phyloP scores from a whole-genome alignment of 78 protist genomes.

The Creolimax fragrantissima region DNA sequence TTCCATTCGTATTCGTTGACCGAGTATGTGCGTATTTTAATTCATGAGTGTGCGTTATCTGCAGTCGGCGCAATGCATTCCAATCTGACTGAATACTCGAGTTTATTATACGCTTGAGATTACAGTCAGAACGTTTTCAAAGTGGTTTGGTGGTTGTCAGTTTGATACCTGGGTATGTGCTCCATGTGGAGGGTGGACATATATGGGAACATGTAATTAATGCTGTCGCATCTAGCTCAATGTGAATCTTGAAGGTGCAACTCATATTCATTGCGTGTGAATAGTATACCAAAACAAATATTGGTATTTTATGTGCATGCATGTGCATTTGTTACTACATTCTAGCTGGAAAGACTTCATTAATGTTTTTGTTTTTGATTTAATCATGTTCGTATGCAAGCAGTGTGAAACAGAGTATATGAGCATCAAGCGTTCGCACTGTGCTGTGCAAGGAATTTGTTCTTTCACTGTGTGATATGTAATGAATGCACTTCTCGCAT shows the following conservation, averaged over 20 bases:
- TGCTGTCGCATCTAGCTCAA: too few species aligned
- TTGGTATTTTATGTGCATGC: too few species aligned
- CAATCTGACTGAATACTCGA: too few species aligned
- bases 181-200: background rate
- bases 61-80: too few species aligned
- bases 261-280: too few species aligned
- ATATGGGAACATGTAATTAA: background rate
- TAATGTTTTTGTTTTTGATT: too few species aligned
- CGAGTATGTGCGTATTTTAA: background rate
- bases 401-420: background rate
- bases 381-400: background rate
- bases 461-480: background rate
- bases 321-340: too few species aligned
- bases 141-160: background rate
- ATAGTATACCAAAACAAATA: too few species aligned
- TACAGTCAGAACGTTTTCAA: background rate
- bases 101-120: too few species aligned
- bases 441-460: background rate
- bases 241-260: too few species aligned
- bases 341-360: too few species aligned
- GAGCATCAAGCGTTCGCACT: background rate
- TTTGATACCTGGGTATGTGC: background rate
- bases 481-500: background rate
- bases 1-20: constrained; percentile 22
- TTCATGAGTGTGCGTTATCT: background rate